Percentiles rank a stretch among this genome's conserved stretches.
Conservation (phyloP, 192 early-diverging fungal species). For the Coemansia sp. region DNA sequence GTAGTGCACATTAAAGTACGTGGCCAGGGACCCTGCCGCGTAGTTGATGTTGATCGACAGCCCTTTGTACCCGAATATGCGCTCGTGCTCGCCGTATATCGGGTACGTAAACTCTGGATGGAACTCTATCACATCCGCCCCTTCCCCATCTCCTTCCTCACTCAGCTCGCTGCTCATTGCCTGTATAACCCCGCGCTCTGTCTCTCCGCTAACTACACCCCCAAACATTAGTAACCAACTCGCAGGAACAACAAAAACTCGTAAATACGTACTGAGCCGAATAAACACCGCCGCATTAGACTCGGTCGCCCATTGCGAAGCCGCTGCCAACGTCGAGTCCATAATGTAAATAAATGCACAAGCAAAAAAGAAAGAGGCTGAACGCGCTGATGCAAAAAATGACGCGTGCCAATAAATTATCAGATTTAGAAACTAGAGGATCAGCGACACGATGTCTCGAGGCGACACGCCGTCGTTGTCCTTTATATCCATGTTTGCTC, state of each 20-base stretch:
- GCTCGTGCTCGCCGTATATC: constrained; percentile 85
- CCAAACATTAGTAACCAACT: too few species aligned
- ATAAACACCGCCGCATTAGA: constrained; percentile 46
- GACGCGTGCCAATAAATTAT: background rate
- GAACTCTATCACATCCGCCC: constrained; percentile 59
- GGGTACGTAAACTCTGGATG: constrained; percentile 85
- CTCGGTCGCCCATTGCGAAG: constrained; percentile 45
- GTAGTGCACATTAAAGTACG: constrained; percentile 68
- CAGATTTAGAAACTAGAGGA: constrained; percentile 15
- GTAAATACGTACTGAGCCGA: constrained; percentile 26
- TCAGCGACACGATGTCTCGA: constrained; percentile 44
- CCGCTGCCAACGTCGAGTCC: constrained; percentile 33
- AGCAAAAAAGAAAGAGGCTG: constrained; percentile 1
- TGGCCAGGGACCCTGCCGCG: constrained; percentile 73
- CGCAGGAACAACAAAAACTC: too few species aligned
- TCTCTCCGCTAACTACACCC: constrained; percentile 40
- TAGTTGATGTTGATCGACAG: constrained; percentile 74
- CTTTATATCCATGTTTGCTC: constrained; percentile 39
- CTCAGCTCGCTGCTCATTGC: constrained; percentile 28
- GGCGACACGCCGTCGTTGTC: constrained; percentile 53
- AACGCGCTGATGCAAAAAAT: background rate
- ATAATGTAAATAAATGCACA: constrained; percentile 14
- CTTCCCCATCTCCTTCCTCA: constrained; percentile 29
- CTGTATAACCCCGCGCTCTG: constrained; percentile 27
- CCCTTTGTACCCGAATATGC: constrained; percentile 87